These are phyloP conservation scores for Mycosphaerella sp. DNA, from an alignment of 2,329 filamentous ascomycete species.

Conservation along the genomic window DNA sequence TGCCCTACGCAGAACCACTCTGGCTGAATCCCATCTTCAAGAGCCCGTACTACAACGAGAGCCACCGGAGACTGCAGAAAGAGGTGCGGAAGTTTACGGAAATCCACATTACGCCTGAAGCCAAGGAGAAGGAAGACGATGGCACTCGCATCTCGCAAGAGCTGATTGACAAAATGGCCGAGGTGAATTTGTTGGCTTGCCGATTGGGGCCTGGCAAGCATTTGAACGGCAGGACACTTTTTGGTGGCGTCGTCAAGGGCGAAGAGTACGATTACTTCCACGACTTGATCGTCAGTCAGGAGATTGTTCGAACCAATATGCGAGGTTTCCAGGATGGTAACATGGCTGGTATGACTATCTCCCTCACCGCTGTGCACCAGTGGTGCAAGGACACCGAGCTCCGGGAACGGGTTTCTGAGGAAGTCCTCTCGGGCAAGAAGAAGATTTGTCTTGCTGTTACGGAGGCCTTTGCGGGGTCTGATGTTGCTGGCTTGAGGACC, in stretches of 20 bases:
- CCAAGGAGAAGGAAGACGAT: slow-evolving; percentile 66
- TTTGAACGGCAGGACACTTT: slow-evolving; percentile 62
- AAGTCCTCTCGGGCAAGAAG: slow-evolving; percentile 74
- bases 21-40: slow-evolving; percentile 75
- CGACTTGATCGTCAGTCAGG: slow-evolving; percentile 69
- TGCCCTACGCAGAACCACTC: slow-evolving; percentile 79
- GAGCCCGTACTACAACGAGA: slow-evolving; percentile 73
- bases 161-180: slow-evolving; percentile 73
- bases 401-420: slow-evolving; percentile 60
- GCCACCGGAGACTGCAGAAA: slow-evolving; percentile 61
- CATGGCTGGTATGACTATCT: slow-evolving; percentile 80
- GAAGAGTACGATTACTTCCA: slow-evolving; percentile 86
- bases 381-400: slow-evolving; percentile 64
- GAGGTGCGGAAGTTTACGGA: slow-evolving; percentile 70
- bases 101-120: slow-evolving; percentile 64
- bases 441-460: slow-evolving; percentile 85
- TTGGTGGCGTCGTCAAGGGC: slow-evolving; percentile 65
- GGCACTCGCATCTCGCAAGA: slow-evolving; percentile 64
- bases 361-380: slow-evolving; percentile 71
- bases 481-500: slow-evolving; percentile 73
- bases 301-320: slow-evolving; percentile 63
- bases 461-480: slow-evolving; percentile 78
- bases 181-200: slow-evolving; percentile 70
- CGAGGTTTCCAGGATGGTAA: slow-evolving; percentile 85
- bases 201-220: slow-evolving; percentile 77